phyloP scores from a whole-genome alignment of 495 filamentous ascomycete genomes.

The Trypethelium eluteriae region DNA sequence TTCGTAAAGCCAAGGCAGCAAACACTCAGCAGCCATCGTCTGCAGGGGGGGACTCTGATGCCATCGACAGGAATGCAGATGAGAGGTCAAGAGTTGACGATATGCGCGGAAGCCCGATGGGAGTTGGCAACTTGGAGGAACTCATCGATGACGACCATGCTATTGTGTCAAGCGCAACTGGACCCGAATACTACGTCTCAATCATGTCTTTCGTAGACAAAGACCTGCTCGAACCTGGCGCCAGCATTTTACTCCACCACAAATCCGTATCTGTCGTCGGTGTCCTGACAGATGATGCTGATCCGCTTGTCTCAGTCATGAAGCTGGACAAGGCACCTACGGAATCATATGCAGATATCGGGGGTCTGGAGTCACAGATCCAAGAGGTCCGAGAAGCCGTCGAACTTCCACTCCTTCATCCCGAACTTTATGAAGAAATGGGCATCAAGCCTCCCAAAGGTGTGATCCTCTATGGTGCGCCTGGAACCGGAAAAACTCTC shows the following conservation, averaged over 20 bases:
- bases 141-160: constrained; percentile 99
- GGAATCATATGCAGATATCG: constrained; percentile 97
- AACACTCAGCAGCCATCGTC: constrained; percentile 54
- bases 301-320: constrained; percentile 96
- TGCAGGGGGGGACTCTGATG: constrained; percentile 51
- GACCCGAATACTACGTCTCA: constrained; percentile 97
- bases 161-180: constrained; percentile 94
- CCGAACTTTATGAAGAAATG: constrained; percentile 99
- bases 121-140: constrained; percentile 94
- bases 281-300: constrained; percentile 92
- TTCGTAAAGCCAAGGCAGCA: constrained; percentile 79
- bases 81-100: constrained; percentile 95
- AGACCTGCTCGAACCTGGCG: constrained; percentile 91
- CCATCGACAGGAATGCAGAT: constrained; percentile 78
- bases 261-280: constrained; percentile 97
- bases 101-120: constrained; percentile 98
- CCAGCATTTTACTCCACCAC: constrained; percentile 91
- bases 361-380: constrained; percentile 88
- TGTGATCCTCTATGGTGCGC: constrained; percentile 97
- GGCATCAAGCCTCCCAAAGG: constrained; percentile 99
- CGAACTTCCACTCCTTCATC: constrained; percentile 89
- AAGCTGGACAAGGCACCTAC: constrained; percentile 99
- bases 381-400: constrained; percentile 97
- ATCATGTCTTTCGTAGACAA: constrained; percentile 99
- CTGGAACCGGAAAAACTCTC: constrained; percentile 94